Evolutionary conservation across 108 stramenopile species (phyloP), one percentile per base, ranked within the genome.

Genomic region (Cyclotella kingstonii): DNA sequence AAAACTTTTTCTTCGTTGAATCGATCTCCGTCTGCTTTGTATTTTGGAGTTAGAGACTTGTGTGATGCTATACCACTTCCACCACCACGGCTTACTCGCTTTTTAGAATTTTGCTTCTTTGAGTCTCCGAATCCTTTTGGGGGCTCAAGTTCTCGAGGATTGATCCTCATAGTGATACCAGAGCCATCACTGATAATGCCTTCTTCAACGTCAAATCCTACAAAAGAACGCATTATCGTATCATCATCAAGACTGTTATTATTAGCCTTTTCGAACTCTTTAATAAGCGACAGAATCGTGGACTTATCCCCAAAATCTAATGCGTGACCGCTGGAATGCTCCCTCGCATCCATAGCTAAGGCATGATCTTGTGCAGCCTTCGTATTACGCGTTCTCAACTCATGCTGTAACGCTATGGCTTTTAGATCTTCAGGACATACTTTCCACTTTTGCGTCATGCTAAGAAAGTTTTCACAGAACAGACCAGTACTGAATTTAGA

Each of bases 341-440:
- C 68, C 25, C 26, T 63, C 15, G 61, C 49, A 41, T 25, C 56
- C n/a, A 50, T 38, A 41, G 43, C 53, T 34, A 31, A 51, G 7
- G 43, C 49, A 55, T 58, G 62, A 17, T 42, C 49, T 12, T 63
- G 22, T 26, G 48, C 60, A n/a, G 50, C 61, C 19, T 64, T 41
- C 8, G 25, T 22, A 34, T 73, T 42, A 30, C 68, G 23, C 15
- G 49, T 60, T 10, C 66, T 21, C 28, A 78, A 14, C 34, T 60
- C 73, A 29, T 65, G 36, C 10, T 61, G 52, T 10, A 70, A 73
- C 2, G 76, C 81, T 17, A 87, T 58, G 2, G 28, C 8, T 43
- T 54, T 69, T 21, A 91, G 59, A 50, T 91, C 86, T 21, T 77
- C 77, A 0, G 90, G 90, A 53, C 90, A 91, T n/a, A 91, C 65